phyloP scores from a whole-genome alignment of 2,329 filamentous ascomycete genomes.

The Fusarium multiceps region DNA sequence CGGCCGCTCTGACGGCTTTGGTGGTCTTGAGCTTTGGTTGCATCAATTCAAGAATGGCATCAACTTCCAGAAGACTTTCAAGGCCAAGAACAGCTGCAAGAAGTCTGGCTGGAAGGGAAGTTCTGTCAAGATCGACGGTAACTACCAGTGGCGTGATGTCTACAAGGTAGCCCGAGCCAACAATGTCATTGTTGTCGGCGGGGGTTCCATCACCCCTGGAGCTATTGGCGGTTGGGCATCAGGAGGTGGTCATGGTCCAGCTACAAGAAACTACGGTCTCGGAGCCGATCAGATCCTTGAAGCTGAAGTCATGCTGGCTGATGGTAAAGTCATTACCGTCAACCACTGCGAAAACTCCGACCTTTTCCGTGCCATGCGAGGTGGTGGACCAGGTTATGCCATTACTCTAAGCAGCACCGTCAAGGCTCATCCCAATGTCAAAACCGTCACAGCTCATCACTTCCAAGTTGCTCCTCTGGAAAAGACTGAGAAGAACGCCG shows the following conservation, averaged over 20 bases:
- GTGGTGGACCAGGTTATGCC: constrained; percentile 27
- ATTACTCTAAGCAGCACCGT: constrained; percentile 29
- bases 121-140: constrained; percentile 23
- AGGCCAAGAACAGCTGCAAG: background rate
- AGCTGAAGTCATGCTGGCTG: constrained; percentile 25
- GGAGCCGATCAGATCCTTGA: constrained; percentile 31
- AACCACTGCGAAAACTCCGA: constrained; percentile 30
- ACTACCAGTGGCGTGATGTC: constrained; percentile 32
- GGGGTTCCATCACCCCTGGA: constrained; percentile 27
- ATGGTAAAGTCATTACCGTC: constrained; percentile 15
- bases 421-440: constrained; percentile 25
- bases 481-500: constrained; percentile 21
- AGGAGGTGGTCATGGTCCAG: constrained; percentile 29
- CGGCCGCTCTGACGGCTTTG: constrained; percentile 26
- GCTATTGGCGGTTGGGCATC: constrained; percentile 33
- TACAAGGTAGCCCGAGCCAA: constrained; percentile 30
- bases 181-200: constrained; percentile 27
- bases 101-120: constrained; percentile 22
- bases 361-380: constrained; percentile 28
- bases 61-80: background rate
- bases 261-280: constrained; percentile 31
- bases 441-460: constrained; percentile 19
- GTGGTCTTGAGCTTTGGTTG: constrained; percentile 29
- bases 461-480: constrained; percentile 10
- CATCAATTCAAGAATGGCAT: constrained; percentile 32